Base-by-base conservation (phyloP, 2,329 filamentous ascomycete genomes). In the Trichoderma sp. region DNA sequence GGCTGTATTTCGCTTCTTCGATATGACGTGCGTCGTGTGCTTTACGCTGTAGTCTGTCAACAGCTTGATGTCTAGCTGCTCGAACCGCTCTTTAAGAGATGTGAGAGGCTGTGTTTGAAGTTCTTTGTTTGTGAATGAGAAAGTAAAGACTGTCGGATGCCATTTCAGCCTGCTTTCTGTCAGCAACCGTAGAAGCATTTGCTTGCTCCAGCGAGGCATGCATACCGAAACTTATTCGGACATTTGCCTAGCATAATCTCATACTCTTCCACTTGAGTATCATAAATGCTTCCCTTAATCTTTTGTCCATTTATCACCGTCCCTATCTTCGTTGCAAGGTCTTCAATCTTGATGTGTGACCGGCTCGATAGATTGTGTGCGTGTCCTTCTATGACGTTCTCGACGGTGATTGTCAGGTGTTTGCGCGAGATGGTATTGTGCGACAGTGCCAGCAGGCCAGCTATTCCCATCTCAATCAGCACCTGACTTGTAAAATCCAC, bases 41-140 rank as follows among this genome's bases (percentile, higher is more conserved):
- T 84, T 86, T 30, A 87, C 83, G 28, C 92, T 83, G 80, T 94
- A 98, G 4, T 94, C 91, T 57, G 88, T 85, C 15, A 92, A 84
- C 15, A 94, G 91, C 80, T 98, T 98, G 80, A 98, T 91, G 78
- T 97, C 96, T n/a, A 97, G 86, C 58, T 91, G 88, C 78, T 97
- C 94, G 20, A 98, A 88, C 68, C 87, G 87, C 36, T 87, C 83
- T 73, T 88, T 88, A 30, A 94, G 86, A 20, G 84, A 84, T 2
- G 84, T 82, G 69, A 95, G 84, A 2, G 91, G 89, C 76, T 91
- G 89, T 73, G 86, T 85, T 74, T 91, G 93, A 39, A 91, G 82
- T 75, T 94, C 72, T 76, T 90, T 91, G 71, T 86, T 87, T 15
- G 90, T 89, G 71, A 92, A 91, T 4, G 92, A 93, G 78, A 96